phyloP scores from a whole-genome alignment of 306 rosid genomes.

The Cucurbita maxima region DNA sequence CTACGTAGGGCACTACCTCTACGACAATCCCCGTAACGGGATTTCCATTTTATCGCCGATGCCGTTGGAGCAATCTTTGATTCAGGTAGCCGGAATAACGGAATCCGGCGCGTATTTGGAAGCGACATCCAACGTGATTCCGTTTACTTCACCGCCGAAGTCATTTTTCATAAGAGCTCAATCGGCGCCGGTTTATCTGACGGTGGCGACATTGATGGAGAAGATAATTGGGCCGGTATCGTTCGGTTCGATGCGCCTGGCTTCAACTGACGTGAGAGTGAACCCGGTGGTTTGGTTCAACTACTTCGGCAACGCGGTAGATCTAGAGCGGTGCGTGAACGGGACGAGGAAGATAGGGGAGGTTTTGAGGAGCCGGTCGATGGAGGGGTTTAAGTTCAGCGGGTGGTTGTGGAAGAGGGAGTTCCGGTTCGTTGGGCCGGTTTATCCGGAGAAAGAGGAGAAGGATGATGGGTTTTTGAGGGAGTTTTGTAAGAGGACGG shows the following conservation, averaged over 20 bases:
- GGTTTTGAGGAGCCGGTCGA: conserved; percentile 33
- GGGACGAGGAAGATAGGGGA: conserved; percentile 54
- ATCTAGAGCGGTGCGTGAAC: conserved; percentile 58
- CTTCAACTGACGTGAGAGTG: conserved; percentile 36
- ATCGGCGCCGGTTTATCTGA: conserved; percentile 39
- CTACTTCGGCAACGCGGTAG: conserved; percentile 46
- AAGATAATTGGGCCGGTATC: conserved; percentile 63
- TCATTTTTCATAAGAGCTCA: conserved; percentile 34
- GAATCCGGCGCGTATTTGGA: conserved; percentile 62
- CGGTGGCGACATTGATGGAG: conserved; percentile 62
- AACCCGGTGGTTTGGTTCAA: conserved; percentile 72
- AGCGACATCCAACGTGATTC: conserved; percentile 65
- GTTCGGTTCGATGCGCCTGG: conserved; percentile 41
- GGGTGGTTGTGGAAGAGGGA: conserved; percentile 41
- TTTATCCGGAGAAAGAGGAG: conserved; percentile 33
- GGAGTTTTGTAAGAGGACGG: conserved; percentile 61
- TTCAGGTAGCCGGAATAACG: conserved; percentile 78
- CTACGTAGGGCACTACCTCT: conserved; percentile 57
- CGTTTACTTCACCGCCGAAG: conserved; percentile 34
- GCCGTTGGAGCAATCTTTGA: conserved; percentile 66
- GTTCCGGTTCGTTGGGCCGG: conserved; percentile 65
- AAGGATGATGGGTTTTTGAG: conserved; percentile 32
- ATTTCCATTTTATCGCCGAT: conserved; percentile 55
- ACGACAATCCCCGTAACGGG: conserved; percentile 77
- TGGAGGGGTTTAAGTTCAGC: conserved; percentile 49